A percentile compares a stretch with the other conserved stretches of the same genome.
Conservation (phyloP, 768 basidiomycete genomes). For the Lentinus tigrinus region DNA sequence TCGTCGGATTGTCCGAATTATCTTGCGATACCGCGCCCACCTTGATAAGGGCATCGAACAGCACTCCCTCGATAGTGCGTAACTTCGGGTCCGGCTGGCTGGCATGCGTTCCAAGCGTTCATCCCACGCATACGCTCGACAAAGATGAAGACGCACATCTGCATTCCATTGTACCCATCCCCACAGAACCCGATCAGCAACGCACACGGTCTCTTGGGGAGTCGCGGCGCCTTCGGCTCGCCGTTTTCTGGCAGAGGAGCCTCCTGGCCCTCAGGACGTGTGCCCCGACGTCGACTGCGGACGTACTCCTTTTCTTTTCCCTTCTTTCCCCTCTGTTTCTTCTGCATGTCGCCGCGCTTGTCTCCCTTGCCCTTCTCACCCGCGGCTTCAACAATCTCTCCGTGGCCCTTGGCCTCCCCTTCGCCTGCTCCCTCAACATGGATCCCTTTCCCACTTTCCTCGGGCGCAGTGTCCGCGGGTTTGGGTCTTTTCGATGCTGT, state of each 20-base stretch:
- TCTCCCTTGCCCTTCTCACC: background rate
- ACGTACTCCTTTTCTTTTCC: slow-evolving; percentile 12
- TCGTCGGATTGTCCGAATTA: slow-evolving; percentile 87
- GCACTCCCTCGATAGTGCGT: slow-evolving; percentile 83
- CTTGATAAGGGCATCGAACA: slow-evolving; percentile 86
- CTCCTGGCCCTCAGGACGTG: slow-evolving; percentile 15
- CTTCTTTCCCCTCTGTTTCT: slow-evolving; percentile 15
- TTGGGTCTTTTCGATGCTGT: slow-evolving; percentile 11
- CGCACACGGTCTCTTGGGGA: slow-evolving; percentile 84
- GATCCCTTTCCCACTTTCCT: background rate
- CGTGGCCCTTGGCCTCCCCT: background rate
- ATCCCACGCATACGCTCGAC: background rate
- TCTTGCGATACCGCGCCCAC: slow-evolving; percentile 93
- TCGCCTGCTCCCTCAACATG: background rate
- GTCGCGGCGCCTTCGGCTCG: slow-evolving; percentile 47
- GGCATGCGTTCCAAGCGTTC: no score
- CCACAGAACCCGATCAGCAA: slow-evolving; percentile 90
- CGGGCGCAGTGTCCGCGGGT: background rate
- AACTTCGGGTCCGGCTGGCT: slow-evolving; percentile 63
- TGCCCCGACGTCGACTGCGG: slow-evolving; percentile 20
- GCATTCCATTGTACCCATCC: slow-evolving; percentile 91
- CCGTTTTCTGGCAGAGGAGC: slow-evolving; percentile 8
- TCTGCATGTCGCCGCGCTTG: slow-evolving; percentile 2
- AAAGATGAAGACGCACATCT: slow-evolving; percentile 65
- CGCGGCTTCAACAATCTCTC: background rate